A percentile compares a stretch with the other conserved stretches of the same genome.
phyloP scores from a whole-genome alignment of 805 yeast species.

The Yamadazyma sp. region DNA sequence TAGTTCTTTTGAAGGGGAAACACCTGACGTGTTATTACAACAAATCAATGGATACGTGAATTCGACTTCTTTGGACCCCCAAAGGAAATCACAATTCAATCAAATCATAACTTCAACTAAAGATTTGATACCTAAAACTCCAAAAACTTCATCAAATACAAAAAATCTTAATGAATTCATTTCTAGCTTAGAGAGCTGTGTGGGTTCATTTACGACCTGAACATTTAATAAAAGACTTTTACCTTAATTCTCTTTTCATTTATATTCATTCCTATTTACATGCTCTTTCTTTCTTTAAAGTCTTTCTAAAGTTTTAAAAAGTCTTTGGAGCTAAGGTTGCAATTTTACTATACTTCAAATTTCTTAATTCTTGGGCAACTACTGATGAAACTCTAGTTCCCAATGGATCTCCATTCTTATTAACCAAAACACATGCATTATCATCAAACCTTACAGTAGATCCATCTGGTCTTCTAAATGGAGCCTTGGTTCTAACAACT shows the following conservation, averaged over 20 bases:
- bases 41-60: slow-evolving; percentile 15
- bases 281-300: too few relatives aligned
- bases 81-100: slow-evolving; percentile 7
- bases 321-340: slow-evolving; percentile 85
- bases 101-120: slow-evolving; percentile 13
- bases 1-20: slow-evolving; percentile 1
- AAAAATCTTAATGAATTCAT: slow-evolving; percentile 17
- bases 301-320: slow-evolving; percentile 16
- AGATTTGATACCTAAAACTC: slow-evolving; percentile 13
- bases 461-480: slow-evolving; percentile 79
- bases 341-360: slow-evolving; percentile 78
- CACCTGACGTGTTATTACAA: slow-evolving; percentile 13
- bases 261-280: too few relatives aligned
- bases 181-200: slow-evolving; percentile 17
- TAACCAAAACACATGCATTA: slow-evolving; percentile 93
- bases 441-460: slow-evolving; percentile 85
- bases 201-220: slow-evolving; percentile 10
- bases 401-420: slow-evolving; percentile 89
- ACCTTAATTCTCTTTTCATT: neutral
- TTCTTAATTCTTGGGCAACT: slow-evolving; percentile 87
- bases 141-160: slow-evolving; percentile 11
- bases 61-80: slow-evolving; percentile 11
- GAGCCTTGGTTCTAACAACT: slow-evolving; percentile 86
- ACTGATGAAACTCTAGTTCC: slow-evolving; percentile 91
- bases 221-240: neutral